These are phyloP conservation scores for Beauveria brongniartii DNA, from an alignment of 2,329 filamentous ascomycete species.

Conservation along the genomic window DNA sequence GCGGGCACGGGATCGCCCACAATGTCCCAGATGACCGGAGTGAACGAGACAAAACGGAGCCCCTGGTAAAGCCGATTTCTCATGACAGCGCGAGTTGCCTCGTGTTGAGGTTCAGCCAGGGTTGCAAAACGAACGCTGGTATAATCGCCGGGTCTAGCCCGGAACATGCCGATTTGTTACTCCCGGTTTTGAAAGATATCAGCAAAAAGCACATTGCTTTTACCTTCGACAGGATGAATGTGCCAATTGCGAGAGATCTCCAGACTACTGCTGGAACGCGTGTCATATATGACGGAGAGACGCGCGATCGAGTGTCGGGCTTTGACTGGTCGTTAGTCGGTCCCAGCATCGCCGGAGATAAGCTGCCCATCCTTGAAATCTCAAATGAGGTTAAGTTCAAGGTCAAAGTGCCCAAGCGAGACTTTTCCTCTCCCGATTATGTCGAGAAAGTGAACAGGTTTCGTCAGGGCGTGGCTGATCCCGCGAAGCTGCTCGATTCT, in stretches of 20 bases:
- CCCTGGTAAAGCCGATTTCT: too few relatives aligned
- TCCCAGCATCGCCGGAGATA: neutral
- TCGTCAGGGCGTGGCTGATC: neutral
- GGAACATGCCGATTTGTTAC: neutral
- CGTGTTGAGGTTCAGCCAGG: neutral
- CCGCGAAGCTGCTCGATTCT: neutral
- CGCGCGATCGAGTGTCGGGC: neutral
- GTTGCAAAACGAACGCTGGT: neutral
- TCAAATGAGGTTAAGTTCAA: neutral
- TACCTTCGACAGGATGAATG: neutral
- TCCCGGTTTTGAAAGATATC: neutral
- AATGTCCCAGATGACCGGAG: too few relatives aligned
- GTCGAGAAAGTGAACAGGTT: neutral
- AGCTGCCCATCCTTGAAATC: neutral
- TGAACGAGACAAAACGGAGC: too few relatives aligned
- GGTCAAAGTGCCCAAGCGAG: neutral
- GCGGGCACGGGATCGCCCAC: too few relatives aligned
- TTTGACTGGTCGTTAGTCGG: neutral
- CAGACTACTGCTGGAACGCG: neutral
- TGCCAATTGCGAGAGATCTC: neutral
- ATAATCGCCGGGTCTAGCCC: neutral
- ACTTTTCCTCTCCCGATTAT: neutral
- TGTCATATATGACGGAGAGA: neutral
- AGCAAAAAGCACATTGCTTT: neutral
- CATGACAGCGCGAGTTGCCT: too few relatives aligned